Conservation (phyloP, 257 asterid species). For the Pogostemon cablin region DNA sequence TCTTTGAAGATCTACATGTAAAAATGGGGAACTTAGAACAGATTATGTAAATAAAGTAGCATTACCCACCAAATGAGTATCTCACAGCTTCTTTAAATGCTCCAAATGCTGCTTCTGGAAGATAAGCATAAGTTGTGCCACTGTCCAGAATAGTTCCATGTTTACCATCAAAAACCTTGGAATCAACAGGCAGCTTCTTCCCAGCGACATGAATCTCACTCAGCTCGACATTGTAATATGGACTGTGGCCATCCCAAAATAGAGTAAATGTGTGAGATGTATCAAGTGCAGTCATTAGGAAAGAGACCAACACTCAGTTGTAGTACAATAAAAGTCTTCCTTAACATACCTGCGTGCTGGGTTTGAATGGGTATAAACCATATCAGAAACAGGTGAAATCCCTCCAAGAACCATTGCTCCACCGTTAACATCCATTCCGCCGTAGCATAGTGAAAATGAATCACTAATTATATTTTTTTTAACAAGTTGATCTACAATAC, state of each 20-base stretch:
- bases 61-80: constrained; percentile 33
- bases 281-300: constrained; percentile 84
- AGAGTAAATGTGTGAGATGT: constrained; percentile 95
- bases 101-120: constrained; percentile 80
- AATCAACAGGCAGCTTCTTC: constrained; percentile 66
- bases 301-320: constrained; percentile 65
- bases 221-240: constrained; percentile 95
- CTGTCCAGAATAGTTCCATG: constrained; percentile 92
- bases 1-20: constrained; percentile 71
- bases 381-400: constrained; percentile 70
- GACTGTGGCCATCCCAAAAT: constrained; percentile 98
- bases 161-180: constrained; percentile 74
- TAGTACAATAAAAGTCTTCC: constrained; percentile 38
- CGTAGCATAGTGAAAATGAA: constrained; percentile 96
- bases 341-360: constrained; percentile 84
- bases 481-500: constrained; percentile 96
- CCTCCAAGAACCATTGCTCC: constrained; percentile 99
- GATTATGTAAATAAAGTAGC: constrained; percentile 23
- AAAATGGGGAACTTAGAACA: constrained; percentile 31
- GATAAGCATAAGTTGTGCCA: constrained; percentile 97
- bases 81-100: constrained; percentile 91
- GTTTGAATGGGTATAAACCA: constrained; percentile 83
- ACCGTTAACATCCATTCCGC: constrained; percentile 98
- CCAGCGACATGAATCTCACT: constrained; percentile 96
- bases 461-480: constrained; percentile 80